Evolutionary conservation across 345 rosid species (phyloP), one percentile per base, ranked within the genome.

Genomic region (Stellera chamaejasme): DNA sequence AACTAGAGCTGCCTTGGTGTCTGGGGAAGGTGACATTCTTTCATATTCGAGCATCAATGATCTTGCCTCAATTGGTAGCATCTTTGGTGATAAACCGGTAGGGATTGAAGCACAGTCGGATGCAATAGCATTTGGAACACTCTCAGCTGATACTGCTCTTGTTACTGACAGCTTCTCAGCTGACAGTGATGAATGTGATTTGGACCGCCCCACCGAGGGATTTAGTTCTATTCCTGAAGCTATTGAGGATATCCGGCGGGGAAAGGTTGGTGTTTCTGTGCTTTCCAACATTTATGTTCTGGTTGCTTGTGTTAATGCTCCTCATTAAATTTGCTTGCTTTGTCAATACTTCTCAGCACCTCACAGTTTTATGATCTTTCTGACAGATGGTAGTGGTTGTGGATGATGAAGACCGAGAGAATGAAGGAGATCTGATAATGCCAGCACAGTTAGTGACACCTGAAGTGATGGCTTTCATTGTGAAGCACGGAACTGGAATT

Each of bases 401-500:
- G 16, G 98, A 91, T 48, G 98, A 91, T 50, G 98, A 91, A 69
- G 96, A 91, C 59, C 68, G 96, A 75, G 98, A 91, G 70, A 88
- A 88, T 56, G 98, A 91, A 77, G 98, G 96, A 42, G 93, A 88
- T 72, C 81, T 91, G 49, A 77, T 91, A 63, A 79, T 88, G 96
- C 92, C 96, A 63, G 98, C 95, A 46, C 66, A 83, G 42, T 66
- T 82, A 64, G 95, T 79, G 13, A 91, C 95, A 50, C 93, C 95
- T 27, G 96, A 91, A 61, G 90, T 92, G 60, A 82, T 91, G 98
- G 98, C 98, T 58, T 91, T 91, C 52, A 80, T 91, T 52, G 98
- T 91, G 67, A 91, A 85, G 80, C 79, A 91, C 65, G 82, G 87
- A 62, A 85, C 95, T 67, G 96, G 98, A 28, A 91, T 88, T 32